Percentiles rank a stretch among this genome's conserved stretches.
These are phyloP conservation scores for Endoconidiophora laricicola DNA, from an alignment of 2,329 filamentous ascomycete genomes.

Conservation along the genomic window DNA sequence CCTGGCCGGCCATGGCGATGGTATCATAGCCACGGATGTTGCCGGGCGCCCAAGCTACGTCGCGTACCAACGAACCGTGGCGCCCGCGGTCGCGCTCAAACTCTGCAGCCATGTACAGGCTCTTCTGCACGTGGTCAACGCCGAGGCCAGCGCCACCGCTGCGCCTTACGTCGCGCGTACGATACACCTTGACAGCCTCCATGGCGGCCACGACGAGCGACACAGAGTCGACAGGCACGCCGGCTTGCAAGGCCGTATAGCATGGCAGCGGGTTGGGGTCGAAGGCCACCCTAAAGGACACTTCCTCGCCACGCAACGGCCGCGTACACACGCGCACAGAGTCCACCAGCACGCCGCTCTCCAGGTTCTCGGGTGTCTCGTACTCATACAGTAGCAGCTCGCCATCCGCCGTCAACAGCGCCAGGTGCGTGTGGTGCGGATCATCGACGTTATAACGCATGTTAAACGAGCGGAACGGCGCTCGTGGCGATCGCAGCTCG, in stretches of 20 bases:
- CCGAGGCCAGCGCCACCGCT: conserved; percentile 33
- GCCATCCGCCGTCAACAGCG: conserved; percentile 69
- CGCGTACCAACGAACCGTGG: conserved; percentile 52
- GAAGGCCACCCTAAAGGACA: conserved; percentile 70
- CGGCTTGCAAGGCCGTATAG: conserved; percentile 60
- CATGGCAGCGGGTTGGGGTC: conserved; percentile 75
- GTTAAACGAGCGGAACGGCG: conserved; percentile 63
- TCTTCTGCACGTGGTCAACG: conserved; percentile 42
- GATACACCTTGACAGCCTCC: conserved; percentile 67
- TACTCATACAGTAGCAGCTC: conserved; percentile 70
- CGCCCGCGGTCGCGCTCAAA: conserved; percentile 47
- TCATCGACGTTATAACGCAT: conserved; percentile 63
- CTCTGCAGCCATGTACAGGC: conserved; percentile 64
- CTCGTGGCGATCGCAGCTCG: conserved; percentile 38
- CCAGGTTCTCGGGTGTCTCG: conserved; percentile 66
- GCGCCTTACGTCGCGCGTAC: conserved; percentile 45
- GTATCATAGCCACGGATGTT: conserved; percentile 82
- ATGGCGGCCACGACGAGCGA: conserved; percentile 75
- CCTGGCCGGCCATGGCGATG: conserved; percentile 81
- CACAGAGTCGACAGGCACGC: conserved; percentile 64
- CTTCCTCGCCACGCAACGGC: conserved; percentile 67
- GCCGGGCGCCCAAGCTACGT: conserved; percentile 83
- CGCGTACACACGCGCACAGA: conserved; percentile 23
- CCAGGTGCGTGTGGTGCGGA: conserved; percentile 66
- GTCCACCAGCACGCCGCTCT: conserved; percentile 55